Evolutionary conservation across 2,329 filamentous ascomycete species (phyloP).

Genomic region (Penicillium griseofulvum): DNA sequence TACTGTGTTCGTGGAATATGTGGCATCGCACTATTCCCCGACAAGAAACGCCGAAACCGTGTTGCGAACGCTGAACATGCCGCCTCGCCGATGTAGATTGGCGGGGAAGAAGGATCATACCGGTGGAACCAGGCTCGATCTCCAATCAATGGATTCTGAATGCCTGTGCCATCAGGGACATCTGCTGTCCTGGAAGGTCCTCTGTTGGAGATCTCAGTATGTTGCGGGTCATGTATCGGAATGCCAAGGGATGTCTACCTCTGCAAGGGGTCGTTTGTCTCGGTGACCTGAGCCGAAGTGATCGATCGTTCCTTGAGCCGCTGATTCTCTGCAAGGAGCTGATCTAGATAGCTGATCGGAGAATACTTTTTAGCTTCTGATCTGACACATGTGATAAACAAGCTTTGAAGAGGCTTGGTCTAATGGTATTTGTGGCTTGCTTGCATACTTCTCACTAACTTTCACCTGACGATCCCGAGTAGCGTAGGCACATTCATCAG

Average conservation of each 20-base stretch:
- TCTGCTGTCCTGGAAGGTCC: slow-evolving; percentile 20
- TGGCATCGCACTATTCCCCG: slow-evolving; percentile 29
- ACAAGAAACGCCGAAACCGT: slow-evolving; percentile 38
- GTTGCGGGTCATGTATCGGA: not conserved
- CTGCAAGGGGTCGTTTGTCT: slow-evolving; percentile 17
- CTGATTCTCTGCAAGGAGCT: slow-evolving; percentile 34
- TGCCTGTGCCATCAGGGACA: slow-evolving; percentile 28
- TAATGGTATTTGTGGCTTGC: not conserved
- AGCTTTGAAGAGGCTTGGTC: not conserved
- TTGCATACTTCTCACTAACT: slow-evolving; percentile 36
- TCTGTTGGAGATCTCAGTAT: slow-evolving; percentile 1
- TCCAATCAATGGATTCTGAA: slow-evolving; percentile 35
- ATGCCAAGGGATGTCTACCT: slow-evolving; percentile 6
- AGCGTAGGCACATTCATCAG: slow-evolving; percentile 42
- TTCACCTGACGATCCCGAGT: slow-evolving; percentile 45
- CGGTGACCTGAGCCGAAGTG: slow-evolving; percentile 27
- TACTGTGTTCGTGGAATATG: slow-evolving; percentile 38
- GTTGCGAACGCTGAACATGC: slow-evolving; percentile 43
- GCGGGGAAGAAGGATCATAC: slow-evolving; percentile 36
- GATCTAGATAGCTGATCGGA: slow-evolving; percentile 33
- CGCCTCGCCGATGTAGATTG: slow-evolving; percentile 40
- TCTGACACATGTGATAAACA: not conserved
- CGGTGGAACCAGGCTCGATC: slow-evolving; percentile 39
- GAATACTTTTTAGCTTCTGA: slow-evolving; percentile 7
- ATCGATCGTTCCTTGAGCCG: slow-evolving; percentile 32